These are phyloP conservation scores for Verbena officinalis DNA, from an alignment of 257 asterid genomes.

Conservation along the genomic window DNA sequence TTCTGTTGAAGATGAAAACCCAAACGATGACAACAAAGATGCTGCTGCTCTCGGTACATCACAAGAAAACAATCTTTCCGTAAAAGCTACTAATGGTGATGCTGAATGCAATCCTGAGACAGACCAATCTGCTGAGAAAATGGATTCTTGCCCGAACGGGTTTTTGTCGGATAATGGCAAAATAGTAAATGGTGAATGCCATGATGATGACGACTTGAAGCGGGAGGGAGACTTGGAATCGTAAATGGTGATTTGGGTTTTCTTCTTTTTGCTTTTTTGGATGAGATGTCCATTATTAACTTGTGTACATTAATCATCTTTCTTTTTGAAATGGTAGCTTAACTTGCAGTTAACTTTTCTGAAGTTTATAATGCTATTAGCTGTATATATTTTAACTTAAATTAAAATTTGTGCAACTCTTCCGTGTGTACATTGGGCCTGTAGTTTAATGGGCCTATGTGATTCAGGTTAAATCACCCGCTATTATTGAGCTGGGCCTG, in stretches of 20 bases:
- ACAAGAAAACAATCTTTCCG: slow-evolving; percentile 9
- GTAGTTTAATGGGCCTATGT: too few relatives aligned
- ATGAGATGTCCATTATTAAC: slow-evolving; percentile 33
- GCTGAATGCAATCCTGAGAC: slow-evolving; percentile 33
- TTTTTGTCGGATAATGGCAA: slow-evolving; percentile 10
- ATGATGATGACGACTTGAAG: background rate
- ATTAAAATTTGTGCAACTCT: too few relatives aligned
- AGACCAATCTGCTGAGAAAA: slow-evolving; percentile 30
- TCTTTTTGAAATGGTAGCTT: slow-evolving; percentile 26
- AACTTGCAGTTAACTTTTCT: background rate
- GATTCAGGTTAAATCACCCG: too few relatives aligned
- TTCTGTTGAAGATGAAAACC: slow-evolving; percentile 12
- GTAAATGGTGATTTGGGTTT: background rate
- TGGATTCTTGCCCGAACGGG: slow-evolving; percentile 23
- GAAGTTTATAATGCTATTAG: too few relatives aligned
- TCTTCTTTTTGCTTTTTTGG: slow-evolving; percentile 9
- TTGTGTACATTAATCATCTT: slow-evolving; percentile 30
- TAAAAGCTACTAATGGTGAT: slow-evolving; percentile 14
- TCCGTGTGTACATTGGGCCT: too few relatives aligned
- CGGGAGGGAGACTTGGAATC: slow-evolving; percentile 10
- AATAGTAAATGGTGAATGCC: slow-evolving; percentile 13
- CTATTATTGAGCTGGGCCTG: background rate
- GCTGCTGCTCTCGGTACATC: slow-evolving; percentile 13
- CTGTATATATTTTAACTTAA: too few relatives aligned
- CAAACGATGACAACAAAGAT: slow-evolving; percentile 9